Conservation (phyloP, 192 early-diverging fungal genomes). For the Mortierella claussenii region DNA sequence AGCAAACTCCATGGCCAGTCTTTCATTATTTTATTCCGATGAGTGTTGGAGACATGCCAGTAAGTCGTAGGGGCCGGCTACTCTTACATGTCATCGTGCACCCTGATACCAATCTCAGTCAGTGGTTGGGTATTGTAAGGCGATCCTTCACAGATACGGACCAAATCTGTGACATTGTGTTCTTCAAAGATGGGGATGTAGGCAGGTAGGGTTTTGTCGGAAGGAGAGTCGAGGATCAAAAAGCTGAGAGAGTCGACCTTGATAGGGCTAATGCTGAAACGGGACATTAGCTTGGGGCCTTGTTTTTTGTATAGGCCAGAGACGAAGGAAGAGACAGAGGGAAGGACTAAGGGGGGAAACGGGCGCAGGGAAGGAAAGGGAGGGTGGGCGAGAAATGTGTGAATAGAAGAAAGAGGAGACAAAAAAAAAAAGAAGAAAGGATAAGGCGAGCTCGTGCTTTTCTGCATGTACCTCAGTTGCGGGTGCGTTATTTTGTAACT, state of each 20-base stretch:
- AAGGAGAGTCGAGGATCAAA: conserved; percentile 77
- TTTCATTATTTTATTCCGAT: neutral
- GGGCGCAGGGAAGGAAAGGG: neutral
- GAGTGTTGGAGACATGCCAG: neutral
- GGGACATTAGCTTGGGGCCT: conserved; percentile 5
- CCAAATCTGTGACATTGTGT: conserved; percentile 70
- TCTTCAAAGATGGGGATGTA: conserved; percentile 64
- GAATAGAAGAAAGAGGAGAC: too few species aligned
- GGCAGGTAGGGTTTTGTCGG: conserved; percentile 58
- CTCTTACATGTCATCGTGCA: conserved; percentile 67
- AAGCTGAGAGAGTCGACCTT: conserved; percentile 53
- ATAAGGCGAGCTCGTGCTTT: neutral
- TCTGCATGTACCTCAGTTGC: neutral
- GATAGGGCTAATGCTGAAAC: conserved; percentile 36
- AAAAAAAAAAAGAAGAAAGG: too few species aligned
- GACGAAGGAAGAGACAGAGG: neutral
- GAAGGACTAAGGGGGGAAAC: neutral
- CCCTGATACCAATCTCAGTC: conserved; percentile 61
- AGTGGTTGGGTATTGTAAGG: conserved; percentile 66
- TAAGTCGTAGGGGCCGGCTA: neutral
- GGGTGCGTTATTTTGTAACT: too few species aligned
- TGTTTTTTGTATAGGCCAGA: neutral
- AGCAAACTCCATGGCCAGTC: too few species aligned
- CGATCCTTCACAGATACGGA: conserved; percentile 70
- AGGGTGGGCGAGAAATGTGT: too few species aligned